Evolutionary conservation across 495 filamentous ascomycete genomes (phyloP), one percentile per base, ranked within the genome.

Genomic region (Clohesyomyces aquaticus): DNA sequence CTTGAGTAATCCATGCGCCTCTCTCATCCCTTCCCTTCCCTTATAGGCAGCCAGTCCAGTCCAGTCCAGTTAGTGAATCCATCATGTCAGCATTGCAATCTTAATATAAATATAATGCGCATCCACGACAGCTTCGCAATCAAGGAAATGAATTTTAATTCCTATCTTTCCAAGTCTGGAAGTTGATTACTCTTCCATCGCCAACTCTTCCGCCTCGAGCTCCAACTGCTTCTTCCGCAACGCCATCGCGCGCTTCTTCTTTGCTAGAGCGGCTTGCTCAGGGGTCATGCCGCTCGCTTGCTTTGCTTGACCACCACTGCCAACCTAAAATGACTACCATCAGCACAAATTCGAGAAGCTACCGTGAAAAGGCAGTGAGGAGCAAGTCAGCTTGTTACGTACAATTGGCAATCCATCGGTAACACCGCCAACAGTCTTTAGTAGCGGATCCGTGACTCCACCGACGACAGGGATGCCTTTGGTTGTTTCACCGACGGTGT

Each of bases 131-230:
- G n/a, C n/a, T n/a, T n/a, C n/a, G n/a, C n/a, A n/a, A n/a, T n/a
- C n/a, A n/a, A n/a, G n/a, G n/a, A n/a, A n/a, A n/a, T n/a, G n/a
- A n/a, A n/a, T n/a, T n/a, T n/a, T n/a, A n/a, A n/a, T n/a, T n/a
- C n/a, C n/a, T n/a, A n/a, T n/a, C n/a, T n/a, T n/a, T n/a, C n/a
- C n/a, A n/a, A n/a, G n/a, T n/a, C n/a, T n/a, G n/a, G n/a, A n/a
- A n/a, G n/a, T n/a, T n/a, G n/a, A n/a, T n/a, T 59, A 59, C 1
- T 50, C 52, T 57, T 56, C 51, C 61, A 64, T 28, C 9, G 23
- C 62, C 55, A 45, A 9, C 55, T 59, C 62, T 35, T 47, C 62
- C n/a, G 48, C 48, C 55, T 65, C 62, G 23, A 65, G 62, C 21
- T 26, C 62, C 28, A 65, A 46, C 38, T 65, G 62, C 62, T 52